Evolutionary conservation across 805 yeast species (phyloP).

Genomic region (Maudiozyma turicensis): DNA sequence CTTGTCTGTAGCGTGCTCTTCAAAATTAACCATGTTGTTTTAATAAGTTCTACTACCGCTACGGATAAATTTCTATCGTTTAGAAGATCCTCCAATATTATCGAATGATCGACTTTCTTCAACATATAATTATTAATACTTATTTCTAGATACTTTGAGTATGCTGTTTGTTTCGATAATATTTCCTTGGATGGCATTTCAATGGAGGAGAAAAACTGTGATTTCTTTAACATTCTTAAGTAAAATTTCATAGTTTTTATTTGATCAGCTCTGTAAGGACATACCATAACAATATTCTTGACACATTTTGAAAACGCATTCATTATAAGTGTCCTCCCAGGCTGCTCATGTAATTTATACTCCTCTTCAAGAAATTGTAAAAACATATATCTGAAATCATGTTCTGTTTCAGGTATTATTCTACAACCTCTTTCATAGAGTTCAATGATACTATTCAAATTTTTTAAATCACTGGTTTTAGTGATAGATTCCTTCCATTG

Average conservation of each 20-base stretch:
- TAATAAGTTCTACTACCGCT: conserved; percentile 30
- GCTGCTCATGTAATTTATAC: conserved; percentile 6
- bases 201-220: conserved; percentile 13
- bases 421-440: conserved; percentile 44
- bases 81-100: conserved; percentile 26
- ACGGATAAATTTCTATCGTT: conserved; percentile 36
- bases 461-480: neutral
- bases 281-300: conserved; percentile 7
- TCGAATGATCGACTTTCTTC: conserved; percentile 11
- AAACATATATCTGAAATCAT: conserved; percentile 11
- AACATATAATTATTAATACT: conserved; percentile 16
- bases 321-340: conserved; percentile 6
- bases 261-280: conserved; percentile 9
- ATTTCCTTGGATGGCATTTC: conserved; percentile 12
- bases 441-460: conserved; percentile 21
- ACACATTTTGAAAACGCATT: conserved; percentile 8
- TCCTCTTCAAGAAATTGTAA: conserved; percentile 13
- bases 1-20: conserved; percentile 28
- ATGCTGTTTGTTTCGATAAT: conserved; percentile 15
- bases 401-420: conserved; percentile 29
- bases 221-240: conserved; percentile 15
- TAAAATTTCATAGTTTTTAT: conserved; percentile 12
- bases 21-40: conserved; percentile 21
- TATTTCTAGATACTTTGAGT: conserved; percentile 18
- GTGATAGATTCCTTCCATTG: conserved; percentile 31